phyloP scores from a whole-genome alignment of 1,139 yeast genomes.

The Kurtzmaniella natalensis region DNA sequence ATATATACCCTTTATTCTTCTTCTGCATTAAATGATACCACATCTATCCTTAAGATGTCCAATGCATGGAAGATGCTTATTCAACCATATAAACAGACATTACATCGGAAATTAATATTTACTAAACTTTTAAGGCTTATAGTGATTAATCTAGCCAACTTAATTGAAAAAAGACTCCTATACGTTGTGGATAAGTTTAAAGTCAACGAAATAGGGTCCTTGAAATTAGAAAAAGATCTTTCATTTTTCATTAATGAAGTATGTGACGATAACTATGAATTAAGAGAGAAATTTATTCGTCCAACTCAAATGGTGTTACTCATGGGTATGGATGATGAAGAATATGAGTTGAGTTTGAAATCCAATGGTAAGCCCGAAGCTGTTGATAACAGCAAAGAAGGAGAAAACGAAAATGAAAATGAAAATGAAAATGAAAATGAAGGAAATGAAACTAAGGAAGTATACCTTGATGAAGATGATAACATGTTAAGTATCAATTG shows the following conservation, averaged over 20 bases:
- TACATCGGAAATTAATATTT: slow-evolving; percentile 44
- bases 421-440: slow-evolving; percentile 10
- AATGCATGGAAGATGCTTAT: slow-evolving; percentile 62
- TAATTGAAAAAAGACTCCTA: slow-evolving; percentile 69
- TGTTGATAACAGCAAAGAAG: slow-evolving; percentile 9
- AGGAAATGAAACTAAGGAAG: slow-evolving; percentile 19
- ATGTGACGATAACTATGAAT: slow-evolving; percentile 59
- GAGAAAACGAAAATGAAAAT: slow-evolving; percentile 3
- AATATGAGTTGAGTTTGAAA: slow-evolving; percentile 40
- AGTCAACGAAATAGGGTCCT: slow-evolving; percentile 79
- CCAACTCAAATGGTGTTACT: slow-evolving; percentile 81
- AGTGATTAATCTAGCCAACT: slow-evolving; percentile 47
- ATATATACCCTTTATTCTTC: slow-evolving; percentile 31
- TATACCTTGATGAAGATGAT: slow-evolving; percentile 33
- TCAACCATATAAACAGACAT: slow-evolving; percentile 59
- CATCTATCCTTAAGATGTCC: slow-evolving; percentile 42
- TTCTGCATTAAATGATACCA: slow-evolving; percentile 25
- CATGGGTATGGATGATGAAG: slow-evolving; percentile 82
- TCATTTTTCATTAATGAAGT: slow-evolving; percentile 64
- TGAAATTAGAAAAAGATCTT: slow-evolving; percentile 79
- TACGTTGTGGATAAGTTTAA: slow-evolving; percentile 49
- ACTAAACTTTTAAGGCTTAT: slow-evolving; percentile 46
- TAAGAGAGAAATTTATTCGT: slow-evolving; percentile 73
- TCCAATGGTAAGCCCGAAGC: not conserved
- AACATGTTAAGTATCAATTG: slow-evolving; percentile 56